A percentile compares a stretch with the other conserved stretches of the same genome.
Conservation (phyloP, 2,329 filamentous ascomycete species). For the Exophiala oligosperma region DNA sequence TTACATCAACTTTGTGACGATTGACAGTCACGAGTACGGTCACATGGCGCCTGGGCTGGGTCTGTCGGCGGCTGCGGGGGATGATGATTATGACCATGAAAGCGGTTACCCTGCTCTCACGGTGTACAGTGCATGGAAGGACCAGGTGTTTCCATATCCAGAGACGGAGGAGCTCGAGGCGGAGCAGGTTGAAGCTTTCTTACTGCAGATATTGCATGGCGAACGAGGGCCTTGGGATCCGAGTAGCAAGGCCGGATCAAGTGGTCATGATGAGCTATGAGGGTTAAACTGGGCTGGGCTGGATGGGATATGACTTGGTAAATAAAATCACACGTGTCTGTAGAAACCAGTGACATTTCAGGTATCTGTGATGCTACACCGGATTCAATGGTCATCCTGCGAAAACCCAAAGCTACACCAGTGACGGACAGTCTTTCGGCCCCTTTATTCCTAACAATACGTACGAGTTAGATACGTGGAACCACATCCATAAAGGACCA, state of each 20-base stretch:
- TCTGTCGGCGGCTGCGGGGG: conserved; percentile 20
- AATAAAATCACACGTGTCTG: too few species aligned
- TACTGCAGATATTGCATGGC: conserved; percentile 3
- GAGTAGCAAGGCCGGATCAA: background rate
- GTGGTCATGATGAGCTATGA: conserved; percentile 12
- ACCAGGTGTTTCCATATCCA: conserved; percentile 46
- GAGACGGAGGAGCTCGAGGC: conserved; percentile 5
- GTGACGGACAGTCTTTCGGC: background rate
- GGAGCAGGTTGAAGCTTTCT: conserved; percentile 1
- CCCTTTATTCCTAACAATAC: too few species aligned
- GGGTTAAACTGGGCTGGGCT: too few species aligned
- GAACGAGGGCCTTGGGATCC: conserved; percentile 2
- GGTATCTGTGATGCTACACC: background rate
- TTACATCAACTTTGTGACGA: conserved; percentile 51
- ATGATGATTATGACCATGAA: background rate
- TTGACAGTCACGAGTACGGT: conserved; percentile 48
- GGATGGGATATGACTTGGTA: too few species aligned
- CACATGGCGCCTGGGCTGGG: conserved; percentile 47
- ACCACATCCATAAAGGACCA: too few species aligned
- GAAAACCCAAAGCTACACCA: background rate
- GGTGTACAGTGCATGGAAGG: conserved; percentile 48
- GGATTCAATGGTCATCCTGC: background rate
- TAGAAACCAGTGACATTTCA: too few species aligned
- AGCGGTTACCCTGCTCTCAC: conserved; percentile 38
- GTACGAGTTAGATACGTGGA: too few species aligned